phyloP scores from a whole-genome alignment of 2,329 filamentous ascomycete species.

The Coniella lustricola region DNA sequence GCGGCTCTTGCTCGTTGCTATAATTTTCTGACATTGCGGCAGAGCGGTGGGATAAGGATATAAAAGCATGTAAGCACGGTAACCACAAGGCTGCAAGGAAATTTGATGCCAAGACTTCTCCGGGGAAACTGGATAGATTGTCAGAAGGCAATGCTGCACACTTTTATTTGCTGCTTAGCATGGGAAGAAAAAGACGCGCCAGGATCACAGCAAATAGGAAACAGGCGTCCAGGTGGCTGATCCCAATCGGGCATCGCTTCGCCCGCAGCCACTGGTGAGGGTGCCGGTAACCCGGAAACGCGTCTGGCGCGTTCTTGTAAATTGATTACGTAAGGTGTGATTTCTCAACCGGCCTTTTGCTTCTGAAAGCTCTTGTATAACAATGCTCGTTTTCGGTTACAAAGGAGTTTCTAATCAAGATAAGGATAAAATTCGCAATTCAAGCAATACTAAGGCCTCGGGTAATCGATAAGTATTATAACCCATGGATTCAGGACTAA shows the following conservation, averaged over 20 bases:
- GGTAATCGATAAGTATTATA: no score
- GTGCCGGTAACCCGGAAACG: not conserved
- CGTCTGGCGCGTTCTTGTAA: not conserved
- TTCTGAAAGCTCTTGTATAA: no score
- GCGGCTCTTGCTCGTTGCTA: constrained; percentile 11
- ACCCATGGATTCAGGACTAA: no score
- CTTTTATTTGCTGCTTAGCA: not conserved
- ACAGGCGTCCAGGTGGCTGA: not conserved
- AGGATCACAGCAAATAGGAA: not conserved
- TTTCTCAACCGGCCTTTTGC: not conserved
- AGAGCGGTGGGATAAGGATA: not conserved
- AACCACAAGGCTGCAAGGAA: not conserved
- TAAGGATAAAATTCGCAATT: no score
- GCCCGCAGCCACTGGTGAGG: not conserved
- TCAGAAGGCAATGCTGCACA: not conserved
- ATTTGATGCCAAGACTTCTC: constrained; percentile 3
- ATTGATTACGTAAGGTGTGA: not conserved
- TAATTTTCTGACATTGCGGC: constrained; percentile 4
- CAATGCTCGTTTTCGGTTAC: no score
- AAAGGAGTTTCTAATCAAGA: no score
- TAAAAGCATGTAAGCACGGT: not conserved
- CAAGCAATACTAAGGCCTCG: no score
- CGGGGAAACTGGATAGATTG: not conserved
- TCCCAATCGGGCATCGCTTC: not conserved
- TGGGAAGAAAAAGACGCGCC: not conserved